Evolutionary conservation across 352 stramenopile genomes (phyloP).

Genomic region (Globisporangium paroecandrum): DNA sequence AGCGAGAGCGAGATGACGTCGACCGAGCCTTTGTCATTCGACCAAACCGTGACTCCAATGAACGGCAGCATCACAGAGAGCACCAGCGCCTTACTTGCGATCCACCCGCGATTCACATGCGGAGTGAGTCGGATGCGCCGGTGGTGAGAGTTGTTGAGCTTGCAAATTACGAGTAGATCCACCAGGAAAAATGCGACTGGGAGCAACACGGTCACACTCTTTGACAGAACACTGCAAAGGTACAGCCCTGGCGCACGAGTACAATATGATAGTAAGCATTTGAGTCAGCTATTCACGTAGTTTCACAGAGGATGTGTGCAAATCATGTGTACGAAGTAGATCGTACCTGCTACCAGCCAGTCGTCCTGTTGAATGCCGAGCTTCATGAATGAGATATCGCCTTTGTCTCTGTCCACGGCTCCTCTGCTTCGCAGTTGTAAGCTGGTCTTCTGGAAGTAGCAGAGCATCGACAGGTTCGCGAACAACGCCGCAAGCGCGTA

Average conservation of each 20-base stretch:
- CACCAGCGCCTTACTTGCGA: conserved; percentile 25
- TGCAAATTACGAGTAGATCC: neutral
- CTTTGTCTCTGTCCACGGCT: neutral
- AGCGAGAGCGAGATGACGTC: conserved; percentile 40
- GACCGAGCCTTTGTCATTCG: conserved; percentile 37
- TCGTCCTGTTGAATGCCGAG: neutral
- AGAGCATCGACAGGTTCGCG: conserved; percentile 35
- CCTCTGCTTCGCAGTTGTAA: neutral
- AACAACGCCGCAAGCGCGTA: conserved; percentile 62
- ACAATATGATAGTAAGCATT: neutral
- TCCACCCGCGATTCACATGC: conserved; percentile 19
- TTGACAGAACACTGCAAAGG: conserved; percentile 12
- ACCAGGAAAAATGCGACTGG: conserved; percentile 5
- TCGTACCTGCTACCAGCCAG: conserved; percentile 5
- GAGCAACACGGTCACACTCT: conserved; percentile 13
- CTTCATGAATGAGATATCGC: neutral
- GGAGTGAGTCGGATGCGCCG: neutral
- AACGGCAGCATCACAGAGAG: conserved; percentile 24
- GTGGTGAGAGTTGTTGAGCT: conserved; percentile 1
- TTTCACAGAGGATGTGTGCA: too few relatives aligned
- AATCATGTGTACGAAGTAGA: too few relatives aligned
- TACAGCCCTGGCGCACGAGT: conserved; percentile 1
- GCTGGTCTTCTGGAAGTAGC: conserved; percentile 20
- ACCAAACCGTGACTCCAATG: conserved; percentile 35
- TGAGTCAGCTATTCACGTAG: too few relatives aligned